Conservation (phyloP, 1,284 basidiomycete genomes). For the Neonothopanus nambi region DNA sequence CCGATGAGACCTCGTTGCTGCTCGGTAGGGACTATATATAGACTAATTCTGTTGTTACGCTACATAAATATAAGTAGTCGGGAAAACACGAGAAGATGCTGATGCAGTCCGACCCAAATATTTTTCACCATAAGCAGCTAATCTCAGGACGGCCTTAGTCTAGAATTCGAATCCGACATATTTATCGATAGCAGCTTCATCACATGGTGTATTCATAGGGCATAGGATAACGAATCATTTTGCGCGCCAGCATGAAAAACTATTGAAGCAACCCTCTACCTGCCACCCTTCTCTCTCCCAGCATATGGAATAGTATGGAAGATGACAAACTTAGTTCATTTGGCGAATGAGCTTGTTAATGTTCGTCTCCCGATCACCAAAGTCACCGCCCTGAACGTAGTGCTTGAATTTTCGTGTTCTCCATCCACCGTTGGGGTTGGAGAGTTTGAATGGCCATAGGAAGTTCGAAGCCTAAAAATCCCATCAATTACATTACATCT, state of each 20-base stretch:
- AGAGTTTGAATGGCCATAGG: conserved; percentile 99
- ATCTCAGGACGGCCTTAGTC: too few species aligned
- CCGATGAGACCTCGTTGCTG: too few species aligned
- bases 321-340: conserved; percentile 79
- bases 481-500: neutral
- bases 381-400: conserved; percentile 93
- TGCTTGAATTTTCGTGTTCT: conserved; percentile 96
- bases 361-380: conserved; percentile 93
- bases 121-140: too few species aligned
- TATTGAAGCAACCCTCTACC: conserved; percentile 3
- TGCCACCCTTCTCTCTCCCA: conserved; percentile 17
- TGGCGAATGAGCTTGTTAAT: conserved; percentile 97
- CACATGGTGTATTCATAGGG: conserved; percentile 9
- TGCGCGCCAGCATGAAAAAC: conserved; percentile 18
- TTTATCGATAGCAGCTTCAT: conserved; percentile 13
- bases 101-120: too few species aligned
- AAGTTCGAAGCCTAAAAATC: conserved; percentile 79
- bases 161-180: conserved; percentile 12
- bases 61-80: too few species aligned
- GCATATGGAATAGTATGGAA: conserved; percentile 18
- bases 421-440: conserved; percentile 99
- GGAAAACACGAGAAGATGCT: too few species aligned
- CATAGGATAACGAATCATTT: conserved; percentile 23
- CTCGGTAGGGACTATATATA: too few species aligned
- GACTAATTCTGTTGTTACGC: too few species aligned